These are phyloP conservation scores for Candida multigemmis DNA, from an alignment of 805 yeast genomes.

Conservation along the genomic window DNA sequence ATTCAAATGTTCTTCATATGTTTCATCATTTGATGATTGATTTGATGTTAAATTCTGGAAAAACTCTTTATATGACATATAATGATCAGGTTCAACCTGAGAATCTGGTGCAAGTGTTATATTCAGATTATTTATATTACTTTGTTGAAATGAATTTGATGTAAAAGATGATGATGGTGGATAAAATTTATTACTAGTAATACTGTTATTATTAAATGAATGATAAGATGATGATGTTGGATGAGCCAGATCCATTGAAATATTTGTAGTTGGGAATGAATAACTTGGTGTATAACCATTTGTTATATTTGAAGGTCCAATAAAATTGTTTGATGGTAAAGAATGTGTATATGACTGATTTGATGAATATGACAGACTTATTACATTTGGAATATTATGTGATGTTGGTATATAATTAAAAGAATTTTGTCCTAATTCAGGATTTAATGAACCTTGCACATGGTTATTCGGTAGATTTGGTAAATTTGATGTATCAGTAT, in stretches of 20 bases:
- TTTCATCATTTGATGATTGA: slow-evolving; percentile 4
- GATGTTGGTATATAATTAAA: slow-evolving; percentile 29
- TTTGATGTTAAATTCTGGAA: slow-evolving; percentile 17
- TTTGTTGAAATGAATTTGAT: slow-evolving; percentile 2
- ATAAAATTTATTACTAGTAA: slow-evolving; percentile 1
- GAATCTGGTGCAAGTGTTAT: neutral
- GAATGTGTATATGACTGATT: slow-evolving; percentile 21
- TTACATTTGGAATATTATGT: slow-evolving; percentile 34
- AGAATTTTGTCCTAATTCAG: slow-evolving; percentile 6
- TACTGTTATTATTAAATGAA: neutral
- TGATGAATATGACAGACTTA: slow-evolving; percentile 34
- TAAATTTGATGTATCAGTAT: slow-evolving; percentile 1
- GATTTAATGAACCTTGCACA: slow-evolving; percentile 2
- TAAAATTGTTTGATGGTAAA: slow-evolving; percentile 12
- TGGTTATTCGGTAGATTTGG: slow-evolving; percentile 1
- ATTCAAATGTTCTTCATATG: slow-evolving; percentile 48
- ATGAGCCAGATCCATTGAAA: slow-evolving; percentile 39
- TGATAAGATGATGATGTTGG: slow-evolving; percentile 5
- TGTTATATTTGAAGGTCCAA: slow-evolving; percentile 7
- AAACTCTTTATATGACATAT: slow-evolving; percentile 34
- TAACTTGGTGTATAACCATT: slow-evolving; percentile 12
- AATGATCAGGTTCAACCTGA: slow-evolving; percentile 26
- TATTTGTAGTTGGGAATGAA: slow-evolving; percentile 46
- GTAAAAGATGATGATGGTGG: slow-evolving; percentile 5
- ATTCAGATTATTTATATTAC: neutral